Percentiles rank a stretch among this genome's conserved stretches.
phyloP scores from a whole-genome alignment of 305 asterid species.

The Solanum hybrid region DNA sequence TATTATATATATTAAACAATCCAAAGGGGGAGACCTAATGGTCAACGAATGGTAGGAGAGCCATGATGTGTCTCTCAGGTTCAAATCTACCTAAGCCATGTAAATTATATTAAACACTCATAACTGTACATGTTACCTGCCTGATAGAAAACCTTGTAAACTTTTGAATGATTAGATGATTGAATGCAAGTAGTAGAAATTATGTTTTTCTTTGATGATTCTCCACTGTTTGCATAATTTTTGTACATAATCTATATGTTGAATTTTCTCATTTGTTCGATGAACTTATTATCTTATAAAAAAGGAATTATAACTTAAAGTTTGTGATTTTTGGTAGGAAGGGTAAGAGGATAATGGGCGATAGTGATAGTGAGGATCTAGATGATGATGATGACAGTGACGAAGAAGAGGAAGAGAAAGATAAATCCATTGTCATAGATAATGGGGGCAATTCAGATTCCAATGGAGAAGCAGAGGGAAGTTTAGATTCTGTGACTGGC shows the following conservation, averaged over 20 bases:
- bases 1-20: not conserved
- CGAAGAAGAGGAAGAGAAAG: constrained; percentile 40
- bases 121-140: not conserved
- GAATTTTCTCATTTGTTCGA: not conserved
- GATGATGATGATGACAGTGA: constrained; percentile 43
- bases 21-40: not conserved
- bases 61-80: not conserved
- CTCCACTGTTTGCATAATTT: not conserved
- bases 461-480: constrained; percentile 47
- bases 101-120: not conserved
- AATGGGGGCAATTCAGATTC: constrained; percentile 51
- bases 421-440: constrained; percentile 51
- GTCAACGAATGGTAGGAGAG: not conserved
- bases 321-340: constrained; percentile 34
- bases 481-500: constrained; percentile 39
- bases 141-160: not conserved
- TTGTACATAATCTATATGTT: not conserved
- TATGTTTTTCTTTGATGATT: not conserved
- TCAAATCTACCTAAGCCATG: not conserved
- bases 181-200: not conserved
- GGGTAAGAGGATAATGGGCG: constrained; percentile 71
- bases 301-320: not conserved
- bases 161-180: not conserved
- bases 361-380: constrained; percentile 65
- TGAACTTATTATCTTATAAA: not conserved